Evolutionary conservation across 371 early-diverging fungal species (phyloP).

Genomic region (Gilbertella persicaria): DNA sequence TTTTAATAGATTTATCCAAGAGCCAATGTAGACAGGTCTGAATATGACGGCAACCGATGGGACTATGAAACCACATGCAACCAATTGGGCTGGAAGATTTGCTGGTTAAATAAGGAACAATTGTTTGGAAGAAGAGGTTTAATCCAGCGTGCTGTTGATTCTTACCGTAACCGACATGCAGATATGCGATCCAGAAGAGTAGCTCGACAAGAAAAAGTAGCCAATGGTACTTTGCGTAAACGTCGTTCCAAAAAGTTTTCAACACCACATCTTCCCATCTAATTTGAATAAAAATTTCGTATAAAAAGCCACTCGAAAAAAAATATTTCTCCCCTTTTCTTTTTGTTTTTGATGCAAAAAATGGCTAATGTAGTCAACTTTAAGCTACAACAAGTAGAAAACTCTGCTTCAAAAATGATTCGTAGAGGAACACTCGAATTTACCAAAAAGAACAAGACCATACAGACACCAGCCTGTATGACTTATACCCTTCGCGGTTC

Average conservation of each 20-base stretch:
- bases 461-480: slow-evolving; percentile 73
- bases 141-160: slow-evolving; percentile 90
- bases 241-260: slow-evolving; percentile 32
- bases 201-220: slow-evolving; percentile 72
- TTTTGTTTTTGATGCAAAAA: slow-evolving; percentile 23
- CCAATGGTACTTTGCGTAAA: slow-evolving; percentile 65
- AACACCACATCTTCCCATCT: neutral
- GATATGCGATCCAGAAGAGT: slow-evolving; percentile 73
- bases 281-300: neutral
- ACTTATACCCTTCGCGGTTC: slow-evolving; percentile 72
- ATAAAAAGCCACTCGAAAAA: no score
- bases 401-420: slow-evolving; percentile 14
- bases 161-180: slow-evolving; percentile 78
- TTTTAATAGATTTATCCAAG: slow-evolving; percentile 71
- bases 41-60: slow-evolving; percentile 88
- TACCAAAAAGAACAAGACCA: slow-evolving; percentile 32
- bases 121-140: slow-evolving; percentile 81
- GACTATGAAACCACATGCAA: slow-evolving; percentile 89
- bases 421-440: slow-evolving; percentile 48
- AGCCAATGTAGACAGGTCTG: slow-evolving; percentile 62
- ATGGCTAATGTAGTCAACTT: slow-evolving; percentile 32
- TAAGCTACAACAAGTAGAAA: slow-evolving; percentile 24
- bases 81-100: slow-evolving; percentile 83
- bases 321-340: slow-evolving; percentile 9
- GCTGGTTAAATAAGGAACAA: slow-evolving; percentile 77